Base-by-base conservation (phyloP, 495 filamentous ascomycete species). In the Hypoxylon cercidicola region DNA sequence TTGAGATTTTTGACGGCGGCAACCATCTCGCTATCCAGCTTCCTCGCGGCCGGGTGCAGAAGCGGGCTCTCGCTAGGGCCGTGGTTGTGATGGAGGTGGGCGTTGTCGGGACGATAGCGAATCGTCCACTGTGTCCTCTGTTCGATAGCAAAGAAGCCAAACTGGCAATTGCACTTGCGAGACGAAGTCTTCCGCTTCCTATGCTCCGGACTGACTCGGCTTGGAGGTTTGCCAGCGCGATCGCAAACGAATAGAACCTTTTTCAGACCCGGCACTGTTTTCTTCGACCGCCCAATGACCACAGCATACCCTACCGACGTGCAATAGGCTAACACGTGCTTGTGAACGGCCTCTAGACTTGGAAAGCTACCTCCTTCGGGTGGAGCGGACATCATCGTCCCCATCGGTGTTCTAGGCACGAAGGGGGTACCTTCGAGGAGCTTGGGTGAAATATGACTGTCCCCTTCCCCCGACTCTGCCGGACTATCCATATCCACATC, bases 211-310 rank as follows among this genome's bases (percentile, higher is more conserved):
- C 74, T 80, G 35, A 86, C 82, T 10, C 81, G 77, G 30, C 73
- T 79, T 15, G 81, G 81, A n/a, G 81, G 81, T 40, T 80, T 84
- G 16, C 83, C 83, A 2, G 82, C 82, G 37, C 82, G 78, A 65
- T 86, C 83, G 65, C 83, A 86, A 15, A 84, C 82, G 52, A 86
- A 81, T 13, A 86, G 78, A 9, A 86, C 83, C 70, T 86, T 86
- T 59, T 86, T 86, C 16, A 86, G 68, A 5, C 83, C 83, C 3
- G 80, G 80, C 4, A 84, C 78, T 21, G 83, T 86, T 70, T 84
- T 84, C 66, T 86, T 86, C 3, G 82, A 85, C 23, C 83, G 74
- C 1, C 83, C 83, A 50, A 86, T 86, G 54, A 86, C 83, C 20
- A 85, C 80, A 21, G 83, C 83, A 62, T 86, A 86, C 39, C 83